These are phyloP conservation scores for Theileria orientalis DNA, from an alignment of 169 alveolate genomes.

Conservation along the genomic window DNA sequence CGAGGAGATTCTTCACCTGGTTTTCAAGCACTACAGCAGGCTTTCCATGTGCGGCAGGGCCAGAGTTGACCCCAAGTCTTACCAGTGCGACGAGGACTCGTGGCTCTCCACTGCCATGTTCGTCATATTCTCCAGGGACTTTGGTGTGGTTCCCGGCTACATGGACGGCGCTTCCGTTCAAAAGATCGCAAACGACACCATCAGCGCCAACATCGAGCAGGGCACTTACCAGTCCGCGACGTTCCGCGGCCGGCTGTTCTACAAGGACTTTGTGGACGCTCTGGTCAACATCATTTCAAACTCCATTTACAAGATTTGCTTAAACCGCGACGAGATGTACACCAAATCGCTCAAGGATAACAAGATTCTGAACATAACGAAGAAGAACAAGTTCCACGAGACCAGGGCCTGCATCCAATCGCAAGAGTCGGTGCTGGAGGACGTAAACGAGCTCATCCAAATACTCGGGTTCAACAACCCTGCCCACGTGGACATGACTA, in stretches of 20 bases:
- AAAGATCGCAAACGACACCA: constrained; percentile 30
- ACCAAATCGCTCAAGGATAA: constrained; percentile 9
- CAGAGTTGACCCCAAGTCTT: constrained; percentile 12
- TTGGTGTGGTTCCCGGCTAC: constrained; percentile 73
- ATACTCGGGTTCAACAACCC: constrained; percentile 43
- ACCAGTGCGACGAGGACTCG: constrained; percentile 34
- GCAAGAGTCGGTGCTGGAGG: constrained; percentile 47
- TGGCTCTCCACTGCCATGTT: constrained; percentile 65
- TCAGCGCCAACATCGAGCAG: constrained; percentile 6
- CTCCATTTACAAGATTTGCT: constrained; percentile 31
- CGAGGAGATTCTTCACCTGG: constrained; percentile 23
- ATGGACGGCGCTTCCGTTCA: constrained; percentile 57
- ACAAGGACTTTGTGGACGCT: constrained; percentile 58
- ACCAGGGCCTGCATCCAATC: constrained; percentile 39
- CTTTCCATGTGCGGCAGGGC: constrained; percentile 49
- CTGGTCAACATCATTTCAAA: constrained; percentile 33
- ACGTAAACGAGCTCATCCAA: constrained; percentile 30
- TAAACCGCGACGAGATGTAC: constrained; percentile 43
- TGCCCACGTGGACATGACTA: constrained; percentile 24
- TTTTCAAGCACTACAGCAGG: constrained; percentile 62
- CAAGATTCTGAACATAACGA: not conserved
- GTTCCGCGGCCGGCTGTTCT: constrained; percentile 24
- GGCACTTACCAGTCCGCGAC: not conserved
- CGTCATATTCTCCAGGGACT: constrained; percentile 71
- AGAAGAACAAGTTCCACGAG: constrained; percentile 16